phyloP scores from a whole-genome alignment of 2,329 filamentous ascomycete genomes.

The Pseudocercospora eumusae region DNA sequence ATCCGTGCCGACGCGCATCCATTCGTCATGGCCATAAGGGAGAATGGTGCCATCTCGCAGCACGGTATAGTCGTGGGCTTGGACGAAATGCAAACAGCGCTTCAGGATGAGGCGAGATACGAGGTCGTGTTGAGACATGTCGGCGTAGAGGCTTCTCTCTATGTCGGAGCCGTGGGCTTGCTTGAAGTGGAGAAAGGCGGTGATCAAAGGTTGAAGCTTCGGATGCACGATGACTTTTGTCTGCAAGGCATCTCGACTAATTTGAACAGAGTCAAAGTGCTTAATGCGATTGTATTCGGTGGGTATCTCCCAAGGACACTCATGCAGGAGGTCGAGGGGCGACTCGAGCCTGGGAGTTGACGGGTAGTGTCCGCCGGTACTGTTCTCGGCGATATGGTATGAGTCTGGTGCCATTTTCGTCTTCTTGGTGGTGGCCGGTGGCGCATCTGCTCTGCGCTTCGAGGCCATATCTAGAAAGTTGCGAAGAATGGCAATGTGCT shows the following conservation, averaged over 20 bases:
- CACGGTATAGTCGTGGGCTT: constrained; percentile 23
- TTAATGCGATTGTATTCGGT: constrained; percentile 7
- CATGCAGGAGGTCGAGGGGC: background rate
- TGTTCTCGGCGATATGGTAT: background rate
- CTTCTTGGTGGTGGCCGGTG: background rate
- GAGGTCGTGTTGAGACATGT: constrained; percentile 17
- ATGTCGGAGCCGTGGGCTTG: constrained; percentile 23
- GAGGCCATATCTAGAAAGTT: background rate
- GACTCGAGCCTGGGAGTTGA: background rate
- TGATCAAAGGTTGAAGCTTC: constrained; percentile 21
- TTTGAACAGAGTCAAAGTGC: constrained; percentile 17
- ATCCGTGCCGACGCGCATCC: constrained; percentile 28
- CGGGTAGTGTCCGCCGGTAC: background rate
- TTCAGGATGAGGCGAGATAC: constrained; percentile 27
- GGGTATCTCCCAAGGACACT: constrained; percentile 9
- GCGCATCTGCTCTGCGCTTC: background rate
- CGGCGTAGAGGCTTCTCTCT: constrained; percentile 28
- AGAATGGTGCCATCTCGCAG: constrained; percentile 18
- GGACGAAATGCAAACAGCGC: constrained; percentile 24
- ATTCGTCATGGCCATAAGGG: constrained; percentile 17
- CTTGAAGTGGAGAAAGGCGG: constrained; percentile 28
- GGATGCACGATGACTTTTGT: constrained; percentile 29
- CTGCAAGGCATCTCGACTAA: constrained; percentile 17
- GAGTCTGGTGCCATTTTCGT: background rate
- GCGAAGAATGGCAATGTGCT: background rate